Base-by-base conservation (phyloP, 2,329 filamentous ascomycete species). In the Colletotrichum tropicicola region DNA sequence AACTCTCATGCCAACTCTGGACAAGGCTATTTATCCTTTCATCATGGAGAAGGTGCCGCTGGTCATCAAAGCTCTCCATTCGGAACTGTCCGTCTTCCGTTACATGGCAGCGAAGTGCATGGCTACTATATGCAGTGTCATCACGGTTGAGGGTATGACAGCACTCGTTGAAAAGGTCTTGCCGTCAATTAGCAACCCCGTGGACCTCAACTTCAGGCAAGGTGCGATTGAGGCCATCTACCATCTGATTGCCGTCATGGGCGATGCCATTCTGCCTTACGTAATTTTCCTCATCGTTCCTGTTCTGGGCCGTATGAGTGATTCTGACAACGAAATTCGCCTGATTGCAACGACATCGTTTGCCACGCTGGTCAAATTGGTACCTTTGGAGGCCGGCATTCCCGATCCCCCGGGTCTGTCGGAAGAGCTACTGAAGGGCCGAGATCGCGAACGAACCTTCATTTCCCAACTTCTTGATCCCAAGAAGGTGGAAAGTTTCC, bases 241-340 rank as follows among this genome's bases (percentile, higher is more conserved):
- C 75, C 96, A 99, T 78, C 83, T 99, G 64, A 99, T 99, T 68
- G 93, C 97, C 65, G 94, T 98, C 54, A 99, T 99, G 96, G 96
- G 97, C 67, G 96, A 98, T 75, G 87, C 89, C 37, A 99, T 99
- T 61, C 80, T 99, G 28, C 96, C 97, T 3, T 99, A 99, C 73
- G 96, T 99, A 68, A 98, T 99, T 72, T 99, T 99, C 88, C 88
- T 99, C 69, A 97, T 99, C 64, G 97, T 98, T 12, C 96, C 96
- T 13, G 96, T 99, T 4, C 86, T 99, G 53, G 96, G 96, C 57
- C 91, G 96, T 45, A 99, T 99, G 96, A 98, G 96, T 74, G 96
- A 99, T 76, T 97, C 95, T 0, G 95, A 99, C 75, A 95, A 97
- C 68, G 96, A 98, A 74, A 92, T 99, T 57, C 91, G 96, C 57